phyloP scores from a whole-genome alignment of 2,329 filamentous ascomycete genomes.

The Claviceps fusiformis region DNA sequence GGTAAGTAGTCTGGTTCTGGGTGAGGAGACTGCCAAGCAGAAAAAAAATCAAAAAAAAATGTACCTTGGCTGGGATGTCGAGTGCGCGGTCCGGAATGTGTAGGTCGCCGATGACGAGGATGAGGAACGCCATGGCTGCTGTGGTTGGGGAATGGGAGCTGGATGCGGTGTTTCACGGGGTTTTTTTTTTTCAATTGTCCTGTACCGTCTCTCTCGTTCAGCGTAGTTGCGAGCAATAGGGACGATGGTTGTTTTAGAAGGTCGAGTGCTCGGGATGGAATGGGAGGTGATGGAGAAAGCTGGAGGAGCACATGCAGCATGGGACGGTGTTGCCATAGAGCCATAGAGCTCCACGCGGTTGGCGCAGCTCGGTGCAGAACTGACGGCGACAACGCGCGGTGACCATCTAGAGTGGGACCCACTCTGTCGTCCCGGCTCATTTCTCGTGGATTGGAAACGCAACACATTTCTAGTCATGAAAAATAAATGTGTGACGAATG shows the following conservation, averaged over 20 bases:
- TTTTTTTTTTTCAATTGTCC: too few relatives aligned
- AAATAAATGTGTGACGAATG: too few relatives aligned
- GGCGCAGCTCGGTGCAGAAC: not conserved
- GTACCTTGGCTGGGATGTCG: slow-evolving; percentile 80
- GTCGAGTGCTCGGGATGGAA: not conserved
- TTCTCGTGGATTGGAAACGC: not conserved
- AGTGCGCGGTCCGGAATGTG: slow-evolving; percentile 88
- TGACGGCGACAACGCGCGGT: not conserved
- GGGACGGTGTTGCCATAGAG: not conserved
- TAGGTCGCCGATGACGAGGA: slow-evolving; percentile 83
- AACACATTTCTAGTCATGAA: not conserved
- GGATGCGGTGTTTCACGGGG: not conserved
- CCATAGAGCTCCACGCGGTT: not conserved
- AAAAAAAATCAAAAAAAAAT: not conserved
- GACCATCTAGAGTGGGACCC: not conserved
- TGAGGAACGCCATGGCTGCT: slow-evolving; percentile 63
- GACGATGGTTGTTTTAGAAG: not conserved
- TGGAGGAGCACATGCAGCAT: not conserved
- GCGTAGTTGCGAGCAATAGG: not conserved
- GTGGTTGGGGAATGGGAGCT: not conserved
- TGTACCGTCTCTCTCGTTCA: not conserved
- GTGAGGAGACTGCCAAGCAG: not conserved
- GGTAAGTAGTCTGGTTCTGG: not conserved
- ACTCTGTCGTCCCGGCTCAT: not conserved
- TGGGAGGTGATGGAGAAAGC: not conserved